Base-by-base conservation (phyloP, 2,329 filamentous ascomycete genomes). In the Fusarium pininemorale region DNA sequence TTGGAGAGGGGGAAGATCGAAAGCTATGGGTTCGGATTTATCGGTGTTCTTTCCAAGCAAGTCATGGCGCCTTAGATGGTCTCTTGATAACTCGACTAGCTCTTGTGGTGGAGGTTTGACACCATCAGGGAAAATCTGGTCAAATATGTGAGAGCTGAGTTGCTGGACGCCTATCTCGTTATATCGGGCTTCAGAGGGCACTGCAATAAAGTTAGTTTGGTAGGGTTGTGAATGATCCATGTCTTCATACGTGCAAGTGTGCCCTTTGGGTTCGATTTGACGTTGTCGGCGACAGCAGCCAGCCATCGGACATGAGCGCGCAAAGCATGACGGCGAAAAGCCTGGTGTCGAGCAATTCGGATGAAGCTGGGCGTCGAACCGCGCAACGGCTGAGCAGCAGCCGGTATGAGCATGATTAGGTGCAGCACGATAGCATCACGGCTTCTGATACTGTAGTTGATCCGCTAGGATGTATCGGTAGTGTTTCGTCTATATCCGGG, bases 81-180 rank as follows among this genome's bases (percentile, higher is more conserved):
- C 91, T 75, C 88, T 91, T 1, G 96, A 92, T 22, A 99, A 87
- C 18, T 92, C 86, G 42, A 98, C 90, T 13, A 99, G 90, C 66
- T 95, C 90, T 48, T 89, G 84, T 4, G 93, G 90, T 5, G 93
- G 88, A 7, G 89, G 85, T 16, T 87, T 83, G 69, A 82, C 80
- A 54, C 84, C 85, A 44, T 86, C 84, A 9, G 89, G 90, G 79
- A 99, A 99, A 47, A 99, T 85, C 82, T 98, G 96, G 4, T 89
- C 81, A 82, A 96, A 94, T 50, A 99, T 88, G 85, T 95, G 89
- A 67, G 88, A 87, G 86, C 95, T 98, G 76, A 99, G 86, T 79
- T 98, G 96, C 84, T 99, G 96, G 44, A 99, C 94, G 60, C 94
- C 94, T 77, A 99, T 95, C 76, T 97, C 93, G 83, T 97, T 99